Evolutionary conservation across 805 yeast species (phyloP).

Genomic region (Brettanomyces naardenensis): DNA sequence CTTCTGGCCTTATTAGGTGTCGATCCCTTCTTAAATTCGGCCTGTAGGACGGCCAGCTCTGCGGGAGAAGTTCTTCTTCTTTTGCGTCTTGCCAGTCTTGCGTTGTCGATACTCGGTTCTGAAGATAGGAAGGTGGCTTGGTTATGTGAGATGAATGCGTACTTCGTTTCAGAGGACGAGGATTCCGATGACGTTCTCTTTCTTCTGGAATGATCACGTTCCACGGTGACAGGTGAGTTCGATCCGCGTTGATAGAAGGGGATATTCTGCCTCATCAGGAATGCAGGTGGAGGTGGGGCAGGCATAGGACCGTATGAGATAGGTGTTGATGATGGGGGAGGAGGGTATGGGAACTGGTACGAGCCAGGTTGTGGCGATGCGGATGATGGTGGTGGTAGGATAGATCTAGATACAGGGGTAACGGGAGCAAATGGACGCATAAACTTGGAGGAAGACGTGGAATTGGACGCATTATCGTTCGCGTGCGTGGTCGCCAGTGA

Average conservation of each 20-base stretch:
- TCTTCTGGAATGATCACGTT: constrained; percentile 2
- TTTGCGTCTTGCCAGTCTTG: constrained; percentile 88
- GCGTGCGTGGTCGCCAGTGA: constrained; percentile 1
- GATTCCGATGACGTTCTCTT: constrained; percentile 14
- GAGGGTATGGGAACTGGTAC: neutral
- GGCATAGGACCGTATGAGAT: neutral
- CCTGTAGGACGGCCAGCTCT: constrained; percentile 74
- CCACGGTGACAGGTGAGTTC: neutral
- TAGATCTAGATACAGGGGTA: constrained; percentile 1
- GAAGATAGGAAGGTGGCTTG: constrained; percentile 79
- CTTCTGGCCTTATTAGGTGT: constrained; percentile 79
- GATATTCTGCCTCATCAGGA: neutral
- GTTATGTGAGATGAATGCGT: constrained; percentile 91
- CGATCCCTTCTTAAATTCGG: constrained; percentile 66
- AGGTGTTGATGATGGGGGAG: neutral
- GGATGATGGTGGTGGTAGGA: neutral
- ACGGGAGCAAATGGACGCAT: neutral
- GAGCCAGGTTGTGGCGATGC: too few species aligned
- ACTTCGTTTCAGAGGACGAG: constrained; percentile 35
- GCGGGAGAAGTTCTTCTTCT: constrained; percentile 91
- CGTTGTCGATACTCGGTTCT: constrained; percentile 81
- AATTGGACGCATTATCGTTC: too few species aligned
- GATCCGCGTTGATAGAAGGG: neutral
- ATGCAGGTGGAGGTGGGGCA: neutral
- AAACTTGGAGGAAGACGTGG: too few species aligned